Conservation (phyloP, 176 grass and related monocot genomes). For the Hordeum vulgare region MorexV3_pseudomolecules_assembly NC_058520.1:564285026-564285525, state of each 20-base stretch:
- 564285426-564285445: constrained; percentile 78
- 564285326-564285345: constrained; percentile 81
- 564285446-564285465: constrained; percentile 94
- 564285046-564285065: constrained; percentile 81
- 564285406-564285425: constrained; percentile 57
- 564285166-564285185: constrained; percentile 60
- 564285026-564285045: constrained; percentile 90
- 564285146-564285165: constrained; percentile 87
- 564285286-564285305: constrained; percentile 83
- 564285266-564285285: constrained; percentile 83
- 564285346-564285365: constrained; percentile 46
- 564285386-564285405: constrained; percentile 81
- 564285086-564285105: constrained; percentile 84
- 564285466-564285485: constrained; percentile 79
- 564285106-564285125: constrained; percentile 88
- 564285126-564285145: constrained; percentile 81
- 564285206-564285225: constrained; percentile 77
- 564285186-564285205: constrained; percentile 99
- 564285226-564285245: constrained; percentile 66
- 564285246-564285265: constrained; percentile 68
- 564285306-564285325: constrained; percentile 74
- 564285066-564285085: constrained; percentile 93
- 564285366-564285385: constrained; percentile 55
- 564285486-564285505: constrained; percentile 85
- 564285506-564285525: constrained; percentile 67